Percentiles rank a stretch among this genome's conserved stretches.
Evolutionary conservation across 176 grass and related monocot species (phyloP).

Genomic region (Ensete ventricosum): DNA sequence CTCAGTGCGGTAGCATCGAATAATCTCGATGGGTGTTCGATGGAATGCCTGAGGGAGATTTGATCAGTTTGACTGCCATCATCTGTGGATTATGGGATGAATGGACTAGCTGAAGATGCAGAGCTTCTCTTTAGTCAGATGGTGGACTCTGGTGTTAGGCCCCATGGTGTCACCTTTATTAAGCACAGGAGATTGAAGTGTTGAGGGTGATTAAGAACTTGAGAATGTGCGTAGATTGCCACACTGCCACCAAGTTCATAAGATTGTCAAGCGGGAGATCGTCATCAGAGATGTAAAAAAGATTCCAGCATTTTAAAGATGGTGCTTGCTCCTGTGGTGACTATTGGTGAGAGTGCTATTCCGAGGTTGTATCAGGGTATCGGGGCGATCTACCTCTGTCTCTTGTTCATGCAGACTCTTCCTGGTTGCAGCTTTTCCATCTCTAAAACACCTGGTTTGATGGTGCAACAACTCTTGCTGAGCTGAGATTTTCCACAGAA

Average conservation of each 20-base stretch:
- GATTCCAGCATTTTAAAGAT: slow-evolving; percentile 10
- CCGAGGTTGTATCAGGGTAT: neutral
- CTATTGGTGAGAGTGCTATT: slow-evolving; percentile 4
- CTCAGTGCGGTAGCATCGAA: slow-evolving; percentile 5
- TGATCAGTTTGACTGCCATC: slow-evolving; percentile 9
- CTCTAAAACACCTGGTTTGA: no score
- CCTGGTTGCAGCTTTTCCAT: no score
- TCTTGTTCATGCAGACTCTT: no score
- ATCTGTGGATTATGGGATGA: slow-evolving; percentile 10
- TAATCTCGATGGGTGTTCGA: neutral
- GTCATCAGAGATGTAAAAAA: slow-evolving; percentile 10
- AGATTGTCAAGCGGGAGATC: slow-evolving; percentile 16
- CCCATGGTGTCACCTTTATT: neutral
- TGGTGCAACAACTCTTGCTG: no score
- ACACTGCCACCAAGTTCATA: slow-evolving; percentile 8
- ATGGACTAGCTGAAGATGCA: slow-evolving; percentile 3
- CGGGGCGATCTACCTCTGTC: no score
- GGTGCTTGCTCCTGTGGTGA: slow-evolving; percentile 3
- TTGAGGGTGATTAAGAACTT: slow-evolving; percentile 18
- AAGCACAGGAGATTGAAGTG: neutral
- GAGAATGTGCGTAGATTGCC: slow-evolving; percentile 11
- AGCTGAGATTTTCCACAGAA: no score
- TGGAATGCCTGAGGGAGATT: slow-evolving; percentile 6
- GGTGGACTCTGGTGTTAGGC: no score
- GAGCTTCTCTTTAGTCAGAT: neutral